Percentiles rank a stretch among this genome's conserved stretches.
phyloP scores from a whole-genome alignment of 163 green algal genomes.

The Prototheca wickerhamii region DNA sequence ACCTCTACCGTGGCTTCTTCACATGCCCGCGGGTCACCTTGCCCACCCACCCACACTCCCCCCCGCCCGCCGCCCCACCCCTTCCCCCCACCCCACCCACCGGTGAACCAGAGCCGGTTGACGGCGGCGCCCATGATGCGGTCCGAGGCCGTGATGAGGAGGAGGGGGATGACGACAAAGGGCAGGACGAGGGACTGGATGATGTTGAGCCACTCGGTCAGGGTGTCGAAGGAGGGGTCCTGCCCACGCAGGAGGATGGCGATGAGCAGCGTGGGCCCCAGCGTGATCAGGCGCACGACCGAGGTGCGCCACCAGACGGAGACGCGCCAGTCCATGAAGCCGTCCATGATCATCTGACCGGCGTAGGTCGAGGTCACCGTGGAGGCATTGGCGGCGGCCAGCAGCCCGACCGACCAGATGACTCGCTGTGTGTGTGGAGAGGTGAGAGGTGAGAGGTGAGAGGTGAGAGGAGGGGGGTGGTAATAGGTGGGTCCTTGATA shows the following conservation, averaged over 20 bases:
- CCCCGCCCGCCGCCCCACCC: no score
- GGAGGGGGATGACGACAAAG: constrained; percentile 29
- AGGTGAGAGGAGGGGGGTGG: constrained; percentile 20
- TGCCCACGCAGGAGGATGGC: constrained; percentile 1
- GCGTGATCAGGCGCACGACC: constrained; percentile 51
- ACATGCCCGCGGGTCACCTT: no score
- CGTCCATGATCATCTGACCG: constrained; percentile 75
- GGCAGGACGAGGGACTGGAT: constrained; percentile 68
- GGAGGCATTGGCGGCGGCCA: constrained; percentile 61
- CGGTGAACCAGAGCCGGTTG: neutral
- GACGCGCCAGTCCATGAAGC: constrained; percentile 53
- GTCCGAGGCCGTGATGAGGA: neutral
- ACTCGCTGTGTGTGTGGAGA: neutral
- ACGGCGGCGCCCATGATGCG: constrained; percentile 2
- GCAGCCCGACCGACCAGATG: constrained; percentile 61
- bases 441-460: neutral
- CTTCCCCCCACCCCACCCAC: no score
- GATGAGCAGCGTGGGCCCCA: constrained; percentile 61
- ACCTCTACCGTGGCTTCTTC: no score
- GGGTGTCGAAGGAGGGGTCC: constrained; percentile 44
- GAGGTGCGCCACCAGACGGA: constrained; percentile 23
- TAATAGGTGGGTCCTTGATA: no score
- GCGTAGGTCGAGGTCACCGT: constrained; percentile 65
- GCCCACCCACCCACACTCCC: no score
- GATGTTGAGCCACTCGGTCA: constrained; percentile 70